phyloP scores from a whole-genome alignment of 768 basidiomycete genomes.

The Lepiota venenata region DNA sequence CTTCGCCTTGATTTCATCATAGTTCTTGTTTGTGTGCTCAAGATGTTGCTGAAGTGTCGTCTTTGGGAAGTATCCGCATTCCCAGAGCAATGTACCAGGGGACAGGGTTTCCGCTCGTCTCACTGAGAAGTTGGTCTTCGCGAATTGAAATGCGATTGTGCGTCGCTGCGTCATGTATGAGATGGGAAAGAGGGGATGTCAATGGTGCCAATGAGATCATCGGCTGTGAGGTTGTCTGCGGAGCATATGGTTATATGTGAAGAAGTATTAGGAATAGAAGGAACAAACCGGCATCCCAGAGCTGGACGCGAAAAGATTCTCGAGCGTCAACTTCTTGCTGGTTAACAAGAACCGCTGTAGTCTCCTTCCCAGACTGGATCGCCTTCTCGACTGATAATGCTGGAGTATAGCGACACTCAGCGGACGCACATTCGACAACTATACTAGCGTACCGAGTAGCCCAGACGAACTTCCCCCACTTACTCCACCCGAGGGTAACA shows the following conservation, averaged over 20 bases:
- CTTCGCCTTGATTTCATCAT: constrained; percentile 32
- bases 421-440: not conserved
- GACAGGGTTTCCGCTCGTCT: constrained; percentile 22
- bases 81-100: constrained; percentile 43
- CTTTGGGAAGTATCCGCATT: constrained; percentile 51
- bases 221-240: constrained; percentile 37
- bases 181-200: constrained; percentile 34
- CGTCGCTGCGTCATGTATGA: constrained; percentile 30
- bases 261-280: not conserved
- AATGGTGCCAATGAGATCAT: constrained; percentile 49
- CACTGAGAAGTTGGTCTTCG: constrained; percentile 38
- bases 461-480: constrained; percentile 62
- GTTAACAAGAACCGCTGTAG: constrained; percentile 56
- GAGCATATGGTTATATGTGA: not conserved
- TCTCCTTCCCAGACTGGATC: constrained; percentile 73
- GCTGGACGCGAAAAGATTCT: constrained; percentile 59
- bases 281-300: constrained; percentile 66
- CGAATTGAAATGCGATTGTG: constrained; percentile 47
- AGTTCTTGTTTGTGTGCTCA: constrained; percentile 25
- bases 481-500: constrained; percentile 63
- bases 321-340: constrained; percentile 63
- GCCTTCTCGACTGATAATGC: constrained; percentile 60
- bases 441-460: constrained; percentile 44
- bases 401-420: constrained; percentile 12
- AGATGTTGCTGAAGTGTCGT: constrained; percentile 38